Evolutionary conservation across 345 rosid genomes (phyloP).

Genomic region (Salix koriyanagi): DNA sequence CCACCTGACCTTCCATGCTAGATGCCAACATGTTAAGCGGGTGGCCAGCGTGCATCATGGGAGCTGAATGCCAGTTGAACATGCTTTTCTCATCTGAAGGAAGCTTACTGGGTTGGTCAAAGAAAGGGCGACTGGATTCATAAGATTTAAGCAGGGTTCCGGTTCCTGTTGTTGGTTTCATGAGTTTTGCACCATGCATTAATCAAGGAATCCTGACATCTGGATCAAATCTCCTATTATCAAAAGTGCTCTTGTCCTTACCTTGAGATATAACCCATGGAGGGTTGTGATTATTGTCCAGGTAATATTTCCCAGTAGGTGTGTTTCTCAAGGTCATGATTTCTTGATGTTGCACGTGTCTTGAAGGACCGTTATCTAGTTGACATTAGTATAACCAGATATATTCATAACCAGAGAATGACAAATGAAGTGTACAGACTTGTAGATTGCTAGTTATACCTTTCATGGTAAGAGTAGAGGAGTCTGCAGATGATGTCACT

Average conservation of each 20-base stretch:
- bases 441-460: constrained; percentile 33
- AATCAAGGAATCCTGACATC: constrained; percentile 38
- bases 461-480: constrained; percentile 57
- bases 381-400: constrained; percentile 5
- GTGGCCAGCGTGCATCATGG: constrained; percentile 45
- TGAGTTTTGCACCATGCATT: neutral
- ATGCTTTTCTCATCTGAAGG: constrained; percentile 43
- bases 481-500: constrained; percentile 50
- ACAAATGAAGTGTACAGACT: neutral
- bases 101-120: constrained; percentile 30
- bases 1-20: constrained; percentile 12
- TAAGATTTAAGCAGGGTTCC: constrained; percentile 12
- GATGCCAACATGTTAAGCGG: constrained; percentile 46
- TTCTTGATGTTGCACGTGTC: constrained; percentile 85
- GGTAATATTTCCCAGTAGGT: constrained; percentile 41
- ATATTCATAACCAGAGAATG: neutral
- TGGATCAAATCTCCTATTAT: constrained; percentile 43
- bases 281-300: constrained; percentile 54
- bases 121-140: constrained; percentile 34
- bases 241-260: constrained; percentile 51
- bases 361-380: constrained; percentile 49
- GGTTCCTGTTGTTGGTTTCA: neutral
- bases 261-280: constrained; percentile 51
- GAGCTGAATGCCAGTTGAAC: constrained; percentile 34
- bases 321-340: constrained; percentile 62